A percentile compares a stretch with the other conserved stretches of the same genome.
Conservation (phyloP, 1,284 basidiomycete species). For the Albatrellus sp. region DNA sequence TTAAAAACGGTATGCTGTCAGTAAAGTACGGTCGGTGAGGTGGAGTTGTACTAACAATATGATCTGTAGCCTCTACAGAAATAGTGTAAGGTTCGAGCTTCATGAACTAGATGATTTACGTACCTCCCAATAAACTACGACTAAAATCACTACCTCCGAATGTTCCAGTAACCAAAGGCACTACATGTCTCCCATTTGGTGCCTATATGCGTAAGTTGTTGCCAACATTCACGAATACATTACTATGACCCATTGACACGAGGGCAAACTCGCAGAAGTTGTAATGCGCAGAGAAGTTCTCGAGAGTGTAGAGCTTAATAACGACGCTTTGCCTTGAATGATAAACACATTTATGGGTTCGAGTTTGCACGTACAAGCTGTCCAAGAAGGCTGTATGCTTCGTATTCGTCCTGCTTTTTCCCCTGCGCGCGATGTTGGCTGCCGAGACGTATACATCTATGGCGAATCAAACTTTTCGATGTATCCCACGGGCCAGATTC, state of each 20-base stretch:
- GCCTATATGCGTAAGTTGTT: conserved; percentile 69
- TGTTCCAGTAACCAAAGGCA: conserved; percentile 80
- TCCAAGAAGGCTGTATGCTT: conserved; percentile 72
- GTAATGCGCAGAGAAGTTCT: conserved; percentile 84
- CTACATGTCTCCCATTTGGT: conserved; percentile 65
- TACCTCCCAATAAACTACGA: conserved; percentile 60
- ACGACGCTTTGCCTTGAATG: background rate
- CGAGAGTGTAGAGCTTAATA: conserved; percentile 63
- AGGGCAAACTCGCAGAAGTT: conserved; percentile 81
- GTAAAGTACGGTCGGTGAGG: background rate
- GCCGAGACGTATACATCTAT: conserved; percentile 57
- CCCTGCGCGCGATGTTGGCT: conserved; percentile 44
- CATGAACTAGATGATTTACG: conserved; percentile 12
- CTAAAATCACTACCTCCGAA: conserved; percentile 86
- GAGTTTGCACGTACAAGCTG: conserved; percentile 41
- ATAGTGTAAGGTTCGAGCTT: conserved; percentile 4
- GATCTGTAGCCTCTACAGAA: conserved; percentile 52
- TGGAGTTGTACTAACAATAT: conserved; percentile 28
- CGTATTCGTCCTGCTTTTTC: conserved; percentile 68
- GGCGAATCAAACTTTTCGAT: conserved; percentile 72
- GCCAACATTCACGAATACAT: conserved; percentile 88
- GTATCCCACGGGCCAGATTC: conserved; percentile 80
- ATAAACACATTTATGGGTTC: background rate
- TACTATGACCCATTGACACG: conserved; percentile 56
- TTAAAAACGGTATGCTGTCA: too few species aligned